A percentile compares a stretch with the other conserved stretches of the same genome.
phyloP scores from a whole-genome alignment of 1,139 yeast genomes.

The Yamadazyma triangularis region DNA sequence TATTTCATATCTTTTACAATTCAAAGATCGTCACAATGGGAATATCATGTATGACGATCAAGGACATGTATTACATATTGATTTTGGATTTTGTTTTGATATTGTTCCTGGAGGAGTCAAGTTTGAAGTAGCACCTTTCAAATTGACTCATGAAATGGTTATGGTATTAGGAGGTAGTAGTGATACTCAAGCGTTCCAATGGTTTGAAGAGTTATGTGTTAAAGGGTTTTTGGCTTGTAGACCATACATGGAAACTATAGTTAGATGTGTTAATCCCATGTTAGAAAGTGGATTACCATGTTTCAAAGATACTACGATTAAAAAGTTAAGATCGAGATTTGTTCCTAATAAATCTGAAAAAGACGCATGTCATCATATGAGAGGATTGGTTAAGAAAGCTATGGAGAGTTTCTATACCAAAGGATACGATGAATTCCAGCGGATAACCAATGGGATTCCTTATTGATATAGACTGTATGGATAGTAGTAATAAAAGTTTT shows the following conservation, averaged over 20 bases:
- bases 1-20: conserved; percentile 85
- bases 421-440: conserved; percentile 97
- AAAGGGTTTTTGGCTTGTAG: conserved; percentile 89
- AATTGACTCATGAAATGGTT: conserved; percentile 94
- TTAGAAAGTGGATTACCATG: conserved; percentile 94
- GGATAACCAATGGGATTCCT: conserved; percentile 94
- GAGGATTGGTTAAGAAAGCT: conserved; percentile 71
- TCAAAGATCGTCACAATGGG: conserved; percentile 98
- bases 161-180: conserved; percentile 88
- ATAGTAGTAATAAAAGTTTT: no score
- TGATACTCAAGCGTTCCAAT: conserved; percentile 79
- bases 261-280: conserved; percentile 89
- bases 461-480: no score
- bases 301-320: conserved; percentile 81
- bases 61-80: conserved; percentile 94
- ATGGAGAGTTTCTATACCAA: conserved; percentile 86
- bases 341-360: conserved; percentile 76
- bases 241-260: conserved; percentile 83
- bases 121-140: conserved; percentile 96
- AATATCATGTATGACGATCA: conserved; percentile 96
- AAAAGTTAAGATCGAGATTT: conserved; percentile 71
- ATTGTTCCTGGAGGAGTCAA: conserved; percentile 99
- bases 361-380: conserved; percentile 79
- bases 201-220: conserved; percentile 95
- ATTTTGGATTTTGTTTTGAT: conserved; percentile 97